Base-by-base conservation (phyloP, 805 yeast species). In the Ascoidea asiatica region DNA sequence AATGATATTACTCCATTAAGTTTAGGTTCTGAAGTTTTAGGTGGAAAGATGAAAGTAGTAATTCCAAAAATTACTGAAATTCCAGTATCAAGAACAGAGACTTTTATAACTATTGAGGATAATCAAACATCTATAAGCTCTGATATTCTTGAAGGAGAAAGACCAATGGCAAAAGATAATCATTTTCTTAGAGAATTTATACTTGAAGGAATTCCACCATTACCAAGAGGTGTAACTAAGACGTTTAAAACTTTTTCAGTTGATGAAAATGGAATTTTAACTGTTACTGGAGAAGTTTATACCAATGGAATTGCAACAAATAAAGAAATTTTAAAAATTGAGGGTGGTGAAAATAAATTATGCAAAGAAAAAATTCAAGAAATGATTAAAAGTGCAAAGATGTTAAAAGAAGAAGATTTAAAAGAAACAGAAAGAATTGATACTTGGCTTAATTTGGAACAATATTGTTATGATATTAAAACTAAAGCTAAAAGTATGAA, bases 201-300 rank as follows among this genome's bases (percentile, higher is more conserved):
- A 72, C 80, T 89, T 60, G 69, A 92, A 54, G 96, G 96, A 66
- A 89, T 89, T 53, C 97, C 97, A 61, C 96, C 97, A 56, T 96
- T 96, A 40, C 96, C 96, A 72, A 87, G 96, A 73, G 97, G 97
- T 77, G 95, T 84, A 53, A 97, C 97, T 62, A 95, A 88, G 74
- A 82, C 89, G 58, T 97, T 89, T 77, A 97, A 88, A 55, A 89
- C 96, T 59, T 89, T 89, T 63, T 97, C 89, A 67, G 73, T 89
- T 60, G 97, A 89, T 67, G 96, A 97, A 54, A 89, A 89, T 69
- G 97, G 97, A 75, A 89, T 89, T 70, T 74, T 89, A 70, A 89
- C 89, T 68, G 97, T 90, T 48, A 90, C 97, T 53, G 97, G 97
- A 75, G 89, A 89, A 77, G 71, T 95, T 57, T 87, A 82, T 74